A percentile compares a stretch with the other conserved stretches of the same genome.
phyloP scores from a whole-genome alignment of 2,329 filamentous ascomycete genomes.

The Tolypocladium inflatum region DNA sequence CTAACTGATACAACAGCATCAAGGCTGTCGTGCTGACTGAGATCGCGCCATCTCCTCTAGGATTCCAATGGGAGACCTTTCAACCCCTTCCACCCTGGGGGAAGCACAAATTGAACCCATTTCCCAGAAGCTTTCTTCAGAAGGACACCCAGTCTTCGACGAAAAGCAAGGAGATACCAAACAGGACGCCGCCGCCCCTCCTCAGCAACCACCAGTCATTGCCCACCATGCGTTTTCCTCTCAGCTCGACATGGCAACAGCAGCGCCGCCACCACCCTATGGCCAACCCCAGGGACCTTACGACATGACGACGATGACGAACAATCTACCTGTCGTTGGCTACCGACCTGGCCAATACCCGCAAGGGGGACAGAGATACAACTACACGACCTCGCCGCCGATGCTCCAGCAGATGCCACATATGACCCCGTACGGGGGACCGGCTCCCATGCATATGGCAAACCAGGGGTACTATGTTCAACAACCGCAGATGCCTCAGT shows the following conservation, averaged over 20 bases:
- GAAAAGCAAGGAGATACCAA: not conserved
- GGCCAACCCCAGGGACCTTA: slow-evolving; percentile 23
- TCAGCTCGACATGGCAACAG: slow-evolving; percentile 32
- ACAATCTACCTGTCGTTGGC: slow-evolving; percentile 29
- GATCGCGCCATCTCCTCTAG: not conserved
- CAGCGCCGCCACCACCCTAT: slow-evolving; percentile 10
- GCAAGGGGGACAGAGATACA: slow-evolving; percentile 23
- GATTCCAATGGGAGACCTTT: slow-evolving; percentile 24
- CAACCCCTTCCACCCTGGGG: slow-evolving; percentile 10
- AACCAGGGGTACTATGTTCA: slow-evolving; percentile 38
- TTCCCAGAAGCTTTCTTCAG: slow-evolving; percentile 2
- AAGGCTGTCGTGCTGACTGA: not conserved
- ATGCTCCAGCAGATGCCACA: slow-evolving; percentile 28
- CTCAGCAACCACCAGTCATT: not conserved
- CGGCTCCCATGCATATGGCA: slow-evolving; percentile 25
- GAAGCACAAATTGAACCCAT: slow-evolving; percentile 9
- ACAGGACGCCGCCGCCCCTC: not conserved
- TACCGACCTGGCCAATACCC: slow-evolving; percentile 30
- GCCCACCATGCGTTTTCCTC: slow-evolving; percentile 29
- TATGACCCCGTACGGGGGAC: slow-evolving; percentile 30
- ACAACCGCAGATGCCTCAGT: slow-evolving; percentile 34
- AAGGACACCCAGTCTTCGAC: not conserved
- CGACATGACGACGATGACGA: slow-evolving; percentile 37
- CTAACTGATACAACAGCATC: not conserved
- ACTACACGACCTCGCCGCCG: slow-evolving; percentile 23